Conservation (phyloP, 108 stramenopile species). For the Craspedostauros australis region DNA sequence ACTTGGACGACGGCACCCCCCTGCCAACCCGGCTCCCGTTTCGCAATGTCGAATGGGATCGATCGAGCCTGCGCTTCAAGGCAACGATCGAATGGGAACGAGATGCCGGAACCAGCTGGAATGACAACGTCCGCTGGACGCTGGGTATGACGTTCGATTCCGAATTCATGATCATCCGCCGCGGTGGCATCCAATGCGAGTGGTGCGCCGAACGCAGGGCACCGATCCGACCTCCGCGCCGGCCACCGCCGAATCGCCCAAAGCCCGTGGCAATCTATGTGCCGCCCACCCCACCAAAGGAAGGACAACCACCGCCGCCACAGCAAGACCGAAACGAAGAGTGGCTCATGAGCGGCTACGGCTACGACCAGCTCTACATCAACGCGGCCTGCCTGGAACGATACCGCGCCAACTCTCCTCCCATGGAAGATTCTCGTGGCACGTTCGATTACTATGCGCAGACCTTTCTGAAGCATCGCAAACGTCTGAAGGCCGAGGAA, state of each 20-base stretch:
- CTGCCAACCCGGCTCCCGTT: slow-evolving; percentile 51
- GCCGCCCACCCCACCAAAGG: slow-evolving; percentile 6
- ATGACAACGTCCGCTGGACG: slow-evolving; percentile 45
- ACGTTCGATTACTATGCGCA: background rate
- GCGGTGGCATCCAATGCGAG: slow-evolving; percentile 38
- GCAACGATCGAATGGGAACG: slow-evolving; percentile 53
- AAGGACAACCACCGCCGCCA: background rate
- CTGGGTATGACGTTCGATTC: slow-evolving; percentile 61
- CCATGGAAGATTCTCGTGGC: background rate
- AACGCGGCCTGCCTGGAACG: slow-evolving; percentile 33
- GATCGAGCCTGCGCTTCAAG: slow-evolving; percentile 33
- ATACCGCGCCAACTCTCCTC: slow-evolving; percentile 4
- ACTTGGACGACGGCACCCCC: slow-evolving; percentile 55
- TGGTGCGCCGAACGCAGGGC: slow-evolving; percentile 27
- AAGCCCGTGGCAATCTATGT: slow-evolving; percentile 27
- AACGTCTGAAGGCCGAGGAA: slow-evolving; percentile 18
- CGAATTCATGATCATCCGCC: slow-evolving; percentile 39
- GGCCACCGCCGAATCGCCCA: slow-evolving; percentile 18
- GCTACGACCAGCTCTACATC: slow-evolving; percentile 30
- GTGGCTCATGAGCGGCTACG: slow-evolving; percentile 32
- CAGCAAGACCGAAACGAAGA: slow-evolving; percentile 26
- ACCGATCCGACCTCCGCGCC: slow-evolving; percentile 18
- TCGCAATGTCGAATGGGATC: slow-evolving; percentile 39
- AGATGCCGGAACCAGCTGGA: slow-evolving; percentile 61
- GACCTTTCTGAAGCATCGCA: background rate